Base-by-base conservation (phyloP, 495 filamentous ascomycete genomes). In the Tuber brumale region DNA sequence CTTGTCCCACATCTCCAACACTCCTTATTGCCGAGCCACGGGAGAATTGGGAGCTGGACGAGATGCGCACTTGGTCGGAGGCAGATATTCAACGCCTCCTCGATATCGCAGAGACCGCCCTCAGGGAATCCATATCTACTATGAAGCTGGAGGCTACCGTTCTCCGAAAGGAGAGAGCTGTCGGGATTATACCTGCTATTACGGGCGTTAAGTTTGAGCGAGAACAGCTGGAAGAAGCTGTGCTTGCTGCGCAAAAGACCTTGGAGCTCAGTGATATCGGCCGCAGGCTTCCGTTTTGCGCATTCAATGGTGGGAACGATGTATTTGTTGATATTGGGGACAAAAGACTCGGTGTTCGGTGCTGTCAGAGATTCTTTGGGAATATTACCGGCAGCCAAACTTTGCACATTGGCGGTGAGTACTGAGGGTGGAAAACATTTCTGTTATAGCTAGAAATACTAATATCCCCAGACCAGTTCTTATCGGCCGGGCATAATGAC, bases 271-370 rank as follows among this genome's bases (percentile, higher is more conserved):
- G 92, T 48, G 85, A 87, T 2, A 89, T 91, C 1, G 91, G 91
- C 0, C 85, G 86, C 23, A 84, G 89, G 6, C 85, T 99, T 31
- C 95, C 96, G 1, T 99, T 99, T 82, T 99, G 96, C 82, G 96
- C 95, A 37, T 99, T 99, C 86, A 98, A 99, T 83, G 95, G 94
- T 37, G 94, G 95, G 12, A 94, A 96, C 75, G 94, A 98, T 82
- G 93, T 97, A 37, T 99, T 99, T 82, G 95, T 99, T 51, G 96
- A 99, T 85, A 97, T 99, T 80, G 96, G 96, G 71, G 96, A 99
- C 84, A 99, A 99, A 83, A 92, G 91, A 61, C 95, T 93, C 90
- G 96, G 96, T 76, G 96, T 99, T 37, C 86, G 92, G 18, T 93
- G 92, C 0, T 97, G 93, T 75, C 95, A 98, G 86, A 87, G 89